Percentiles rank a stretch among this genome's conserved stretches.
phyloP scores from a whole-genome alignment of 768 basidiomycete species.

The Trametes meyenii region DNA sequence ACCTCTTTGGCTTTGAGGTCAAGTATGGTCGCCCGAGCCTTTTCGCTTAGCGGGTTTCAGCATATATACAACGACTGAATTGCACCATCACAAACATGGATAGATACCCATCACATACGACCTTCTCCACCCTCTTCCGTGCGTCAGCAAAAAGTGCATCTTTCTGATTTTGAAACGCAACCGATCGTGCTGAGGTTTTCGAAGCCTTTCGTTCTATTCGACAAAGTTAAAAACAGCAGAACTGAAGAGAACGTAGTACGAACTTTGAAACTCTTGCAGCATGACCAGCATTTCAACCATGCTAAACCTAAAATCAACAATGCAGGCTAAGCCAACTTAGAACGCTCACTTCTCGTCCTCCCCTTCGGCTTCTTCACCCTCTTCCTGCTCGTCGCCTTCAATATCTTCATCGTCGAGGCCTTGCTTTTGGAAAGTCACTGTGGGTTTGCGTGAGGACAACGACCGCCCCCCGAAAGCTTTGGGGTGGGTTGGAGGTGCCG shows the following conservation, averaged over 20 bases:
- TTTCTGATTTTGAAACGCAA: constrained; percentile 31
- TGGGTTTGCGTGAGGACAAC: neutral
- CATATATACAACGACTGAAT: neutral
- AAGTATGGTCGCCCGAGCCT: constrained; percentile 25
- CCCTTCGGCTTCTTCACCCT: constrained; percentile 11
- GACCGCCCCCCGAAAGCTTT: neutral
- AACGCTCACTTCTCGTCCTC: constrained; percentile 23
- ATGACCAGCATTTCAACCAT: constrained; percentile 33
- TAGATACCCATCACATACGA: constrained; percentile 25
- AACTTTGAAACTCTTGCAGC: constrained; percentile 33
- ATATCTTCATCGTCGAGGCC: neutral
- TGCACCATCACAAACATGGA: constrained; percentile 24
- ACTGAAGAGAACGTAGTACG: neutral
- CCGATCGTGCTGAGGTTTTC: constrained; percentile 25
- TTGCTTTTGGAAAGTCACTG: neutral
- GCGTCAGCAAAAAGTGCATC: constrained; percentile 27
- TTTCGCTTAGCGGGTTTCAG: constrained; percentile 29
- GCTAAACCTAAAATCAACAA: neutral
- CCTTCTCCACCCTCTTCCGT: constrained; percentile 24
- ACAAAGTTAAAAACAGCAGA: neutral
- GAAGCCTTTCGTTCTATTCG: constrained; percentile 30
- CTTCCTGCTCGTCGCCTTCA: constrained; percentile 8
- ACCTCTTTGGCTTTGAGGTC: constrained; percentile 30
- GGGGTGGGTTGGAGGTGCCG: neutral
- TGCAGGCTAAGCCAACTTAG: neutral